A percentile compares a stretch with the other conserved stretches of the same genome.
phyloP scores from a whole-genome alignment of 371 early-diverging fungal species.

The Apophysomyces sp. region DNA sequence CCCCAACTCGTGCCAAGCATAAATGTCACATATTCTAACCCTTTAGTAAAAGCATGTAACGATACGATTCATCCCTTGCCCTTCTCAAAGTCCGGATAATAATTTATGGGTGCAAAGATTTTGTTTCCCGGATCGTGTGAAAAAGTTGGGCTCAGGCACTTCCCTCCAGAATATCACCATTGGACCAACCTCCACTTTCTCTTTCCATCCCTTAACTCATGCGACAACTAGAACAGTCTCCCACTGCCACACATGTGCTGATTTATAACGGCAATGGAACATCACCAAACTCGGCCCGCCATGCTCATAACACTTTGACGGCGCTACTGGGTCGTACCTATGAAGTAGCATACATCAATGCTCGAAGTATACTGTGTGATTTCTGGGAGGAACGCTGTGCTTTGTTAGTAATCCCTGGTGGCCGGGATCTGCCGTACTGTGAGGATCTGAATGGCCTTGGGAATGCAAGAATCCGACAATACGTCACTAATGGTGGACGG shows the following conservation, averaged over 20 bases:
- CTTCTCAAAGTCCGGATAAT: no score
- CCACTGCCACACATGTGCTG: conserved; percentile 70
- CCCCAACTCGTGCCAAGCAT: no score
- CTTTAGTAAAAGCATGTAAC: no score
- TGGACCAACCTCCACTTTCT: not conserved
- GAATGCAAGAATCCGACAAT: conserved; percentile 62
- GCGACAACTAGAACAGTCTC: not conserved
- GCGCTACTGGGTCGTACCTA: conserved; percentile 70
- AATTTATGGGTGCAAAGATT: no score
- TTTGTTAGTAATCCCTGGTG: conserved; percentile 87
- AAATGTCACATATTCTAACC: no score
- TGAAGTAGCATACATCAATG: conserved; percentile 80
- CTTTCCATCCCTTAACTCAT: not conserved
- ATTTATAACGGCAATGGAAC: conserved; percentile 82
- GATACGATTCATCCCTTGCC: no score
- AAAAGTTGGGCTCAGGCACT: no score
- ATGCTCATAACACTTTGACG: conserved; percentile 65
- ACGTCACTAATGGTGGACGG: conserved; percentile 78
- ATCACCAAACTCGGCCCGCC: conserved; percentile 58
- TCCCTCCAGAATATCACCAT: no score
- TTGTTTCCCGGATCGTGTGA: no score
- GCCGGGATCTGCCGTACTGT: conserved; percentile 81
- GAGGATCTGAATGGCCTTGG: conserved; percentile 60
- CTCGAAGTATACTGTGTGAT: conserved; percentile 59
- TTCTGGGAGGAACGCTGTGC: conserved; percentile 86